These are phyloP conservation scores for Cordyceps tenuipes DNA, from an alignment of 2,329 filamentous ascomycete species.

Conservation along the genomic window DNA sequence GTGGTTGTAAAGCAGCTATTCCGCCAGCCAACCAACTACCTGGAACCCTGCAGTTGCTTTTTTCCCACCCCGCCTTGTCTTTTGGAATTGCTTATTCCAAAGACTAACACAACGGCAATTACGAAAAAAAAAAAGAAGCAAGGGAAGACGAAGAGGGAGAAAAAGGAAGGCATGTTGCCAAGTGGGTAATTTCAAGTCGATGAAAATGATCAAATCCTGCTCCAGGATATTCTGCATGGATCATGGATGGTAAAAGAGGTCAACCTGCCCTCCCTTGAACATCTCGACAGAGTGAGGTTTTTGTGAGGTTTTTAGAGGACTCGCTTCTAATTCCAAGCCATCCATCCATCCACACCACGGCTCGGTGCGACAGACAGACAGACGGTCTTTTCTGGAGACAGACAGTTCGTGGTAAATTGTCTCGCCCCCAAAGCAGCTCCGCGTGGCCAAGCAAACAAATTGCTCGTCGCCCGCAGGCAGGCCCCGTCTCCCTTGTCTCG, in stretches of 20 bases:
- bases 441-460: slow-evolving; percentile 7
- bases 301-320: slow-evolving; percentile 7
- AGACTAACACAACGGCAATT: slow-evolving; percentile 5
- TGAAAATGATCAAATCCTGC: background rate
- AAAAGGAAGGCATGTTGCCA: background rate
- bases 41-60: background rate
- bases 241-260: slow-evolving; percentile 6
- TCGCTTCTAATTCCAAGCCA: background rate
- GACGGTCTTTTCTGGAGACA: background rate
- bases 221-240: background rate
- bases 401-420: background rate
- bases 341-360: background rate
- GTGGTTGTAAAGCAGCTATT: background rate
- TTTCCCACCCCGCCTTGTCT: background rate
- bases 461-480: background rate
- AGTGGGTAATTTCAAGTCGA: background rate
- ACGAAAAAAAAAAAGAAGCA: background rate
- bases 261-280: background rate
- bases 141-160: background rate
- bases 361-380: background rate
- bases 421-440: slow-evolving; percentile 5
- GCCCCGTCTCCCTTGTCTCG: slow-evolving; percentile 9
- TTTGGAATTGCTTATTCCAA: slow-evolving; percentile 2
- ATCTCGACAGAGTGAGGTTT: slow-evolving; percentile 9
- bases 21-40: background rate